Conservation (phyloP, 2,329 filamentous ascomycete species). For the Beauveria sp. region DNA sequence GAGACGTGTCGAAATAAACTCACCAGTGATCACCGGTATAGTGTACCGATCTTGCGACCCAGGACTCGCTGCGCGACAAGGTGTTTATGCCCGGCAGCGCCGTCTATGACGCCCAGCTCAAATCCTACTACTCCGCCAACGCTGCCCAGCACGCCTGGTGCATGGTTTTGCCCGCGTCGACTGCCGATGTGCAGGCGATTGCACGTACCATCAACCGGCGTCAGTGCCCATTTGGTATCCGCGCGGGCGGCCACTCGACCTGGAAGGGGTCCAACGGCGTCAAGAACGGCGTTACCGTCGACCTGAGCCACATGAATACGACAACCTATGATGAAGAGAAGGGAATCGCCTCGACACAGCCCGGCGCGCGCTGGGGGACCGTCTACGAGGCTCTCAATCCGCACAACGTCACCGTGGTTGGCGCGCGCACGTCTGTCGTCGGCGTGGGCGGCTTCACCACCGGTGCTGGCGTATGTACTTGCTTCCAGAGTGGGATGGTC, state of each 20-base stretch:
- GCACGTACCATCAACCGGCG: slow-evolving; percentile 16
- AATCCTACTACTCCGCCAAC: slow-evolving; percentile 25
- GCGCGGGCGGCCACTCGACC: slow-evolving; percentile 26
- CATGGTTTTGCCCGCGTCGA: slow-evolving; percentile 21
- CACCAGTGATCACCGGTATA: not conserved
- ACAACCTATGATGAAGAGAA: slow-evolving; percentile 22
- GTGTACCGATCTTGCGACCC: slow-evolving; percentile 18
- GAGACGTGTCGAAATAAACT: not conserved
- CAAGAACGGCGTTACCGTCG: slow-evolving; percentile 22
- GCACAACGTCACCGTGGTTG: slow-evolving; percentile 32
- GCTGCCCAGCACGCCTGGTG: slow-evolving; percentile 23
- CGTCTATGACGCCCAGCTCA: slow-evolving; percentile 18
- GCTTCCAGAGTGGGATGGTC: not conserved
- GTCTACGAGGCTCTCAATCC: slow-evolving; percentile 21
- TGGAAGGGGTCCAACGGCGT: slow-evolving; percentile 23
- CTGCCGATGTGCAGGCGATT: slow-evolving; percentile 19
- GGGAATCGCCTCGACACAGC: slow-evolving; percentile 23
- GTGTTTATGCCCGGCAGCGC: slow-evolving; percentile 16
- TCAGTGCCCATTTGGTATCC: slow-evolving; percentile 23
- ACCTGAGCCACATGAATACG: slow-evolving; percentile 23
- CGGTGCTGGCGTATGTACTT: slow-evolving; percentile 19
- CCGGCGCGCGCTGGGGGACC: slow-evolving; percentile 36
- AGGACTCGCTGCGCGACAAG: slow-evolving; percentile 18
- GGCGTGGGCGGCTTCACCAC: slow-evolving; percentile 24
- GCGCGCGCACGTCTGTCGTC: slow-evolving; percentile 32